Conservation (phyloP, 2,329 filamentous ascomycete genomes). For the Phialocephala subalpina region DNA sequence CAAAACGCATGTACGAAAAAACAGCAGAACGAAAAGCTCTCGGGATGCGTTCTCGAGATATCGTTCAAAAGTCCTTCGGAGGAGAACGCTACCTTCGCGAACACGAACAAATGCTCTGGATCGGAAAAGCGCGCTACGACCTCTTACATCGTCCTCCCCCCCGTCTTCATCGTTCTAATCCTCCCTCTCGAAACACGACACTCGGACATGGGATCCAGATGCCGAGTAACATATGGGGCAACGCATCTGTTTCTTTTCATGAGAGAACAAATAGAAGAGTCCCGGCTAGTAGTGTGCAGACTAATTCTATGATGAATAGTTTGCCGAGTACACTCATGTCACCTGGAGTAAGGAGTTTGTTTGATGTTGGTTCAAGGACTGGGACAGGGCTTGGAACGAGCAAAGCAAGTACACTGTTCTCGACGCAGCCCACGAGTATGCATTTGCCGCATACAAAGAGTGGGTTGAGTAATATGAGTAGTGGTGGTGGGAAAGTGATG, state of each 20-base stretch:
- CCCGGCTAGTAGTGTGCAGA: not conserved
- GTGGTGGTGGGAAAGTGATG: not conserved
- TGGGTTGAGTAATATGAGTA: not conserved
- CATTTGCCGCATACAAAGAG: not conserved
- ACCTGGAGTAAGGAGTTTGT: not conserved
- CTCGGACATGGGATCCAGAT: not conserved
- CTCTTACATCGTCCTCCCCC: not conserved
- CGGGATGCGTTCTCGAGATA: conserved; percentile 64
- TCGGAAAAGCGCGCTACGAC: conserved; percentile 36
- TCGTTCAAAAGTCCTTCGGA: conserved; percentile 66
- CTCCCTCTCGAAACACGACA: not conserved
- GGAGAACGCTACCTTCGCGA: conserved; percentile 67
- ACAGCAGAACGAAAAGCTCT: conserved; percentile 60
- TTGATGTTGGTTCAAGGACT: not conserved
- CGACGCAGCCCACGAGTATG: not conserved
- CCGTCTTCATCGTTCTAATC: not conserved
- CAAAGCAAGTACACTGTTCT: not conserved
- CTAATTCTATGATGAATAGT: not conserved
- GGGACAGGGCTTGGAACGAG: not conserved
- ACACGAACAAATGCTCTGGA: conserved; percentile 68
- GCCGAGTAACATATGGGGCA: conserved; percentile 20
- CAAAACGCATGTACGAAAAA: conserved; percentile 65
- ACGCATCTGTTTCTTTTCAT: conserved; percentile 14
- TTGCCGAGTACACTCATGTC: not conserved
- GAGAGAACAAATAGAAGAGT: not conserved